A percentile compares a stretch with the other conserved stretches of the same genome.
Evolutionary conservation across 2,329 filamentous ascomycete genomes (phyloP).

Genomic region (Pestalotiopsis sp.): DNA sequence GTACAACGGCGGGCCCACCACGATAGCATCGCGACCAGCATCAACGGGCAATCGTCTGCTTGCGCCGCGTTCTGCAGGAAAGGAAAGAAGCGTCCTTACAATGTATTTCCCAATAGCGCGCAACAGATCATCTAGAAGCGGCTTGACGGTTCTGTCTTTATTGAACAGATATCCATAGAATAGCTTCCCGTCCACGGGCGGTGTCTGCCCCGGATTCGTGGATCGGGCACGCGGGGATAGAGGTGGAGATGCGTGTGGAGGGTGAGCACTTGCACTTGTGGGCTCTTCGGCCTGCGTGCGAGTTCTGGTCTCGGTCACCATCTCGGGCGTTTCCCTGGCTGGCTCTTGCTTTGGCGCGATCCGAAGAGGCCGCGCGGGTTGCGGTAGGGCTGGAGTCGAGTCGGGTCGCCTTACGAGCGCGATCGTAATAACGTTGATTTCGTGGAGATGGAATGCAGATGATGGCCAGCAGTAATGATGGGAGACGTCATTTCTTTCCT

Average conservation of each 20-base stretch:
- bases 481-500: constrained; percentile 7
- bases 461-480: constrained; percentile 2
- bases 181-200: constrained; percentile 29
- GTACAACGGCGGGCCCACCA: not conserved
- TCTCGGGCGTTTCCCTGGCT: not conserved
- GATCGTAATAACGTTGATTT: not conserved
- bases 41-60: not conserved
- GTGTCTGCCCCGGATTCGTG: constrained; percentile 11
- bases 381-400: not conserved
- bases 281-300: constrained; percentile 2
- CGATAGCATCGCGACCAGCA: not conserved
- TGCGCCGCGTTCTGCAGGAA: not conserved
- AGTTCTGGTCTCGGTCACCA: constrained; percentile 12
- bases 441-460: constrained; percentile 2
- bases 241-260: constrained; percentile 16
- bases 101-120: constrained; percentile 71
- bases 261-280: constrained; percentile 6
- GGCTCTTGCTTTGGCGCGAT: not conserved
- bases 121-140: constrained; percentile 68
- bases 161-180: constrained; percentile 72
- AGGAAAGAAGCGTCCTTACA: constrained; percentile 52
- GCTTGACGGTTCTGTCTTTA: constrained; percentile 67
- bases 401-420: not conserved
- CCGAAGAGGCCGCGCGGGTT: not conserved
- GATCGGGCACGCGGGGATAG: constrained; percentile 17